Base-by-base conservation (phyloP, 1,284 basidiomycete species). In the Sutorius eximius region DNA sequence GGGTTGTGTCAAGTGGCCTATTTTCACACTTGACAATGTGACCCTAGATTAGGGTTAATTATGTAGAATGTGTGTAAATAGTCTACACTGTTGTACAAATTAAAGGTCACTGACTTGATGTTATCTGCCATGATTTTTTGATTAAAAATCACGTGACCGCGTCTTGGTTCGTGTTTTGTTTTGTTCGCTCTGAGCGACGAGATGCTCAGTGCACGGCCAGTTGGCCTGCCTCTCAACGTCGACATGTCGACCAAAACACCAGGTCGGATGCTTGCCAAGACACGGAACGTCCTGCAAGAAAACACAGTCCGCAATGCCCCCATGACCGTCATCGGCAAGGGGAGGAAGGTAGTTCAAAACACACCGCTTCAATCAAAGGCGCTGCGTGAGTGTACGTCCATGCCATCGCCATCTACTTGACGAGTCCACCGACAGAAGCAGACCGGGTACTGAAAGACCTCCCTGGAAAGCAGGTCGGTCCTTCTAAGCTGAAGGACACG, bases 211-310 rank as follows among this genome's bases (percentile, higher is more conserved):
- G 48, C 53, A 42, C 56, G 69, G 10, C 62, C 62, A 5, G 43
- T 9, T 30, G 69, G 59, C 61, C 46, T 58, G 78, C 79, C 72
- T 71, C 59, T 74, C 70, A 56, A 86, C 75, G 8, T 75, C 73
- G 52, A 70, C 32, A 34, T 66, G 3, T 11, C 54, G n/a, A 51
- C 53, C 42, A 71, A 66, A 49, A 86, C 83, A 0, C 84, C 85
- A 3, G 81, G 76, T n/a, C 71, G 77, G 49, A 67, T 61, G 30
- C 62, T 70, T 22, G 48, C 68, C 30, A 79, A 73, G 58, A 71
- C 68, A 7, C 71, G 77, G 10, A 68, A 63, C 46, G 68, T 69
- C n/a, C 66, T 78, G 22, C 79, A 79, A 57, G 85, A 87, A 64
- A 87, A 87, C 61, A 75, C 74, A 5, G 42, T 73, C 5, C 70